Evolutionary conservation across 306 rosid species (phyloP), one percentile per base, ranked within the genome.

Genomic region (Pachyrhizus erosus): DNA sequence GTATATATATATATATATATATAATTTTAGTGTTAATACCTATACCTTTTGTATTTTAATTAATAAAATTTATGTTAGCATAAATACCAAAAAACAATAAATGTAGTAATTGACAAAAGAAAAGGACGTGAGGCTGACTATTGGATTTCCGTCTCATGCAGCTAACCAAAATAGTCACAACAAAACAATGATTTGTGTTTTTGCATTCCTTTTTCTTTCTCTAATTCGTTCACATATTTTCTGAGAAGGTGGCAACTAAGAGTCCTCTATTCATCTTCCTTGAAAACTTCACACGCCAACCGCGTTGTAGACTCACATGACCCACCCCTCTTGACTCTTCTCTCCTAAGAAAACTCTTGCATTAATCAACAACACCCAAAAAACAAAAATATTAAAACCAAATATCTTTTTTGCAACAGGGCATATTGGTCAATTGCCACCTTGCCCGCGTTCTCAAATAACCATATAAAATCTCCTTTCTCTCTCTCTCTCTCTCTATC

Each of bases 181-280:
- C 76, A 79, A 68, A 67, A 68, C 11, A 14, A 79, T 37, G 58
- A 79, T 68, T 67, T 18, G 12, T 60, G n/a, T 55, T 8, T 55
- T 0, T 8, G 8, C 2, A 3, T 7, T 51, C 10, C 4, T 1
- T 5, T 1, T 10, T 13, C 2, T 4, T 7, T 14, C 39, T 23
- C 5, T 5, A 5, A 4, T 21, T 33, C 13, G 9, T 48, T 65
- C 51, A 51, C 29, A 9, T 23, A 31, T 18, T 62, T 64, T 64
- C 72, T 18, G 21, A 23, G 66, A 71, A 72, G 73, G 73, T 80
- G 34, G 34, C 66, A 70, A 80, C 60, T 27, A 9, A 58, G 69
- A 51, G 48, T 18, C 31, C 0, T 0, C 73, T 11, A 18, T 48
- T 31, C 20, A 20, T 45, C 24, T 81, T 73, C 57, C 74, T 46